Evolutionary conservation across 129 eudicot genomes (phyloP).

Genomic region (Heracleum sosnowskyi): DNA sequence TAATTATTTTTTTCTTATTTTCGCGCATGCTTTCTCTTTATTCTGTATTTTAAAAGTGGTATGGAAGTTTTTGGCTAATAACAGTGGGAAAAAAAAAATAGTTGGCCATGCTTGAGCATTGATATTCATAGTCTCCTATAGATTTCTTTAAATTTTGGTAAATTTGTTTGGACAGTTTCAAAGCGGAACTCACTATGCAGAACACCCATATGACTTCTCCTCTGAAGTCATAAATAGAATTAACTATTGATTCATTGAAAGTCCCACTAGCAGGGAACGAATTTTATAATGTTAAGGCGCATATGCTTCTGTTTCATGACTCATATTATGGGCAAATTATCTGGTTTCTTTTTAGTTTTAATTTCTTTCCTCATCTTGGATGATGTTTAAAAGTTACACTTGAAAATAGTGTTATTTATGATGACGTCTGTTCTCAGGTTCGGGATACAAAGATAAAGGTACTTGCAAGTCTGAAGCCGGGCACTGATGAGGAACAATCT

Average conservation of each 20-base stretch:
- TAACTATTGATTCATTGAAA: not conserved
- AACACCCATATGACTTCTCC: not conserved
- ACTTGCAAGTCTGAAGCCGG: conserved; percentile 61
- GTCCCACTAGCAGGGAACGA: not conserved
- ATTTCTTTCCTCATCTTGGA: not conserved
- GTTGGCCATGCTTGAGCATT: not conserved
- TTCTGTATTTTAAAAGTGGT: not conserved
- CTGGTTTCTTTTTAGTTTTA: not conserved
- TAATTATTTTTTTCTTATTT: not conserved
- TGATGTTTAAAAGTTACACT: not conserved
- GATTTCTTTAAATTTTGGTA: not conserved
- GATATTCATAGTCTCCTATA: not conserved
- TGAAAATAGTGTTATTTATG: not conserved
- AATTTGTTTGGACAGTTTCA: not conserved
- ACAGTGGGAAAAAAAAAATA: not conserved
- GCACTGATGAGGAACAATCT: conserved; percentile 60
- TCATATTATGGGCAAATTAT: not conserved
- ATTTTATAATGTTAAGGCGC: not conserved
- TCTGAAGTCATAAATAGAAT: not conserved
- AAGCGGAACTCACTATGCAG: not conserved
- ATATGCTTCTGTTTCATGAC: not conserved
- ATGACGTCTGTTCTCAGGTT: conserved; percentile 44
- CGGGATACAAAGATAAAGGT: conserved; percentile 85
- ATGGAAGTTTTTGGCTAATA: not conserved
- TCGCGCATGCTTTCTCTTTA: not conserved